These are phyloP conservation scores for Quercus tomentella DNA, from an alignment of 331 rosid species.

Conservation along the genomic window DNA sequence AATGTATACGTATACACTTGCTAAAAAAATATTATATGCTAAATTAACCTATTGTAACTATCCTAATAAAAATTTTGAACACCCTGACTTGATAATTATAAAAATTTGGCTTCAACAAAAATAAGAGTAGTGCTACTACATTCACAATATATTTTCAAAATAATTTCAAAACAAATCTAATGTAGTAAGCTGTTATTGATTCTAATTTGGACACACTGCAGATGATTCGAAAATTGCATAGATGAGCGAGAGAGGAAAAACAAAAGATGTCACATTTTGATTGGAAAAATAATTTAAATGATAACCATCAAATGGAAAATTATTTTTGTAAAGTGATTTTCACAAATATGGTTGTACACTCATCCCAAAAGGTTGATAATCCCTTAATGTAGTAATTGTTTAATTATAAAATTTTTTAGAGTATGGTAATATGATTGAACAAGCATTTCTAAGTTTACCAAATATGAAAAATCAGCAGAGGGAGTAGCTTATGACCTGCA, in stretches of 20 bases:
- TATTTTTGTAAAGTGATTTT: neutral
- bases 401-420: neutral
- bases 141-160: too few relatives aligned
- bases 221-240: neutral
- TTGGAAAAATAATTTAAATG: neutral
- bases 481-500: neutral
- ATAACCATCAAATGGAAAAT: neutral
- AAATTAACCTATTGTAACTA: too few relatives aligned
- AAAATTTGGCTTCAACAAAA: too few relatives aligned
- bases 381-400: neutral
- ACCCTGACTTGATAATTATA: too few relatives aligned
- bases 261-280: neutral
- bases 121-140: too few relatives aligned
- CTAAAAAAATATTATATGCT: too few relatives aligned
- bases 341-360: neutral
- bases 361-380: neutral
- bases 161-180: too few relatives aligned
- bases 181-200: too few relatives aligned
- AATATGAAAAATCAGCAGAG: neutral
- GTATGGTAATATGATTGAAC: neutral
- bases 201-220: conserved; percentile 55
- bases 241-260: neutral
- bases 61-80: too few relatives aligned
- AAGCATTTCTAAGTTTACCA: neutral
- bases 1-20: too few relatives aligned